A percentile compares a stretch with the other conserved stretches of the same genome.
phyloP scores from a whole-genome alignment of 768 basidiomycete genomes.

The Lactifluus pinguis region DNA sequence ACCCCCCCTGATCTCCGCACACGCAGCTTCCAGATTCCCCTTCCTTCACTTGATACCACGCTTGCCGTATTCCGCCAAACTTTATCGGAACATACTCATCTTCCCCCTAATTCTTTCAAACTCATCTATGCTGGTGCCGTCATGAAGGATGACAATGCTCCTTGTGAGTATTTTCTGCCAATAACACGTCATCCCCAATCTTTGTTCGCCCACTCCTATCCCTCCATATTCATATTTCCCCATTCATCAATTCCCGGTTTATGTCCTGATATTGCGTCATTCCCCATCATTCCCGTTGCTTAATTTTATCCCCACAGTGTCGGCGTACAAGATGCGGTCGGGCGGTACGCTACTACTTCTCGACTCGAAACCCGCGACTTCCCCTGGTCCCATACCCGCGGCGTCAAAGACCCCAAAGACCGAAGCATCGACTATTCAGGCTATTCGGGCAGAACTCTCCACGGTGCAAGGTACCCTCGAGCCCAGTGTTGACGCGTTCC shows the following conservation, averaged over 20 bases:
- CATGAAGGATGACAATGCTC: constrained; percentile 72
- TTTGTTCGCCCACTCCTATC: constrained; percentile 11
- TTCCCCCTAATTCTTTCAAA: constrained; percentile 66
- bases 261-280: constrained; percentile 14
- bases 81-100: constrained; percentile 66
- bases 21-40: constrained; percentile 38
- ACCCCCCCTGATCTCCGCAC: background rate
- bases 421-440: constrained; percentile 42
- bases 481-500: constrained; percentile 49
- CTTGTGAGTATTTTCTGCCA: constrained; percentile 36
- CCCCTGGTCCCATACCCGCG: constrained; percentile 22
- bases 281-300: constrained; percentile 17
- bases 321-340: constrained; percentile 62
- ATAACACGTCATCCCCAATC: background rate
- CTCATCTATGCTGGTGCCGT: constrained; percentile 86
- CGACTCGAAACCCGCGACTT: constrained; percentile 22
- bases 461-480: constrained; percentile 44
- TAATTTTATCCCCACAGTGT: constrained; percentile 37
- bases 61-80: constrained; percentile 49
- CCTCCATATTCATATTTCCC: constrained; percentile 4
- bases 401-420: constrained; percentile 29
- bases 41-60: constrained; percentile 50
- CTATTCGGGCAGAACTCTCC: constrained; percentile 47
- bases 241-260: background rate
- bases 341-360: constrained; percentile 67